Evolutionary conservation across 208 protist genomes (phyloP).

Genomic region (Leishmania amazonensis): DNA sequence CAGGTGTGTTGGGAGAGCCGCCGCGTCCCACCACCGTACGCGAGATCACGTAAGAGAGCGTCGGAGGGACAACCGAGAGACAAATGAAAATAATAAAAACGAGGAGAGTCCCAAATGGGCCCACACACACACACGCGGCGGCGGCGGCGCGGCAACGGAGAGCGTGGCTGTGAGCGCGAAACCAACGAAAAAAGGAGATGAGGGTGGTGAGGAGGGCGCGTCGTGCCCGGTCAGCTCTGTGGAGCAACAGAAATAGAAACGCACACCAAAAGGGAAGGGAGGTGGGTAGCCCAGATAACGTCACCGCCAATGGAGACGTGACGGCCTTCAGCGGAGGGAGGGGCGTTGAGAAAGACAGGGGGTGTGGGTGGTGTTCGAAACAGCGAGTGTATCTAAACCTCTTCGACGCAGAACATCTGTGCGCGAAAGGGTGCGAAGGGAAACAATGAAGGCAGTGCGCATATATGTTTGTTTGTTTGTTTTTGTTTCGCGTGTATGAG

Average conservation of each 20-base stretch:
- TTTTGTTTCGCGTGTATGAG: neutral
- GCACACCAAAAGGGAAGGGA: neutral
- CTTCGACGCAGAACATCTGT: neutral
- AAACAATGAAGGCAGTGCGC: neutral
- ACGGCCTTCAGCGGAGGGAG: neutral
- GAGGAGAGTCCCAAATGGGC: neutral
- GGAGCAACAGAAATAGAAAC: neutral
- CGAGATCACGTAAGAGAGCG: neutral
- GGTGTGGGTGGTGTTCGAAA: neutral
- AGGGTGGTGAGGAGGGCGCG: neutral
- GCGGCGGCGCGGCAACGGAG: neutral
- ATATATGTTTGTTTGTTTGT: neutral
- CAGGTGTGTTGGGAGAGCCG: neutral
- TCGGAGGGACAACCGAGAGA: neutral
- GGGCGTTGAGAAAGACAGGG: conserved; percentile 1
- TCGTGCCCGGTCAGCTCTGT: neutral
- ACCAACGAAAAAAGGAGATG: neutral
- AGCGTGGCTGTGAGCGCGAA: neutral
- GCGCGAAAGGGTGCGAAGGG: neutral
- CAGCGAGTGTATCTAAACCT: neutral
- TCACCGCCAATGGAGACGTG: neutral
- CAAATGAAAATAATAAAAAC: neutral
- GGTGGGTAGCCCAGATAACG: neutral
- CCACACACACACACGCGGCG: neutral
- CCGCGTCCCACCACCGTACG: neutral